These are phyloP conservation scores for Clavispora vitiphila DNA, from an alignment of 805 yeast genomes.

Conservation along the genomic window DNA sequence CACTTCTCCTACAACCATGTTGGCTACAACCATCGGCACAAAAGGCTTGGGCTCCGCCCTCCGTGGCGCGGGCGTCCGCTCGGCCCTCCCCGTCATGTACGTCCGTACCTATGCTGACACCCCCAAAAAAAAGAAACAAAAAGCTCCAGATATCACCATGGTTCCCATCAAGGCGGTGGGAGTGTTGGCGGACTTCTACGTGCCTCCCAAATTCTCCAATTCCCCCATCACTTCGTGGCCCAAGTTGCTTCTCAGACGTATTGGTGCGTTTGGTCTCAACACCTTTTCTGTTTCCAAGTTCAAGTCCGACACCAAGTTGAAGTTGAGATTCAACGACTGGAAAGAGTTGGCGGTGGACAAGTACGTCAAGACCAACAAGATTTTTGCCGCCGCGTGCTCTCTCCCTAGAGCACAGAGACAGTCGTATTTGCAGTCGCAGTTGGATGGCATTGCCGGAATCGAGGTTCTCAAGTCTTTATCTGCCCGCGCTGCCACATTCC, in stretches of 20 bases:
- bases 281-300: slow-evolving; percentile 49
- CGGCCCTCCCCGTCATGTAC: background rate
- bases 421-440: slow-evolving; percentile 40
- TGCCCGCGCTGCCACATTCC: slow-evolving; percentile 39
- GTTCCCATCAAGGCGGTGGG: slow-evolving; percentile 36
- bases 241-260: slow-evolving; percentile 50
- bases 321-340: slow-evolving; percentile 70
- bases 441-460: slow-evolving; percentile 31
- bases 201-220: slow-evolving; percentile 32
- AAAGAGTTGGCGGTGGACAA: slow-evolving; percentile 77
- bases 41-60: background rate
- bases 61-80: background rate
- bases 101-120: background rate
- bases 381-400: slow-evolving; percentile 58
- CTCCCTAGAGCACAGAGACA: slow-evolving; percentile 25
- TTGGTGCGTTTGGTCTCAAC: slow-evolving; percentile 64
- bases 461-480: slow-evolving; percentile 28
- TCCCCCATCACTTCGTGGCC: slow-evolving; percentile 33
- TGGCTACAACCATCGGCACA: background rate
- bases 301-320: slow-evolving; percentile 37
- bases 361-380: slow-evolving; percentile 72
- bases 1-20: background rate
- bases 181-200: slow-evolving; percentile 39
- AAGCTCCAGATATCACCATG: slow-evolving; percentile 29
- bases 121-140: slow-evolving; percentile 11